Percentiles rank a stretch among this genome's conserved stretches.
Evolutionary conservation across 164 flowering plant species (phyloP).

Genomic region (Nymphaea thermarum): DNA sequence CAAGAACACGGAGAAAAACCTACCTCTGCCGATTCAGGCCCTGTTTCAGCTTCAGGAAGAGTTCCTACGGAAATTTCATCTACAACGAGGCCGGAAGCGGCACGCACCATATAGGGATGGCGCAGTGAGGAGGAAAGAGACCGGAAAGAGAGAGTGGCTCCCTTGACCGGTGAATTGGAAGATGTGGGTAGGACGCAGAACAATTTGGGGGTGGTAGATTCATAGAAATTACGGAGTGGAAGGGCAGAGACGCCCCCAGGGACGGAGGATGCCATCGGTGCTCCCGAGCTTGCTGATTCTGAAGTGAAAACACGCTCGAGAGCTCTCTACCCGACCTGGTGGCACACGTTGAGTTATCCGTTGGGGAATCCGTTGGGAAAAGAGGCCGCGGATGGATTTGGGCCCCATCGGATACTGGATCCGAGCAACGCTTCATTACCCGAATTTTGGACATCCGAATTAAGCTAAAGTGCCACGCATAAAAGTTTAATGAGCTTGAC

Average conservation of each 20-base stretch:
- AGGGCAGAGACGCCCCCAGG: conserved; percentile 33
- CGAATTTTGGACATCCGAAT: too few relatives aligned
- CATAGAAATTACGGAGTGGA: conserved; percentile 18
- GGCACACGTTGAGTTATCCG: too few relatives aligned
- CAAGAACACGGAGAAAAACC: too few relatives aligned
- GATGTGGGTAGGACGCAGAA: conserved; percentile 16
- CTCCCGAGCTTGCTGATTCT: too few relatives aligned
- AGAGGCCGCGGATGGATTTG: too few relatives aligned
- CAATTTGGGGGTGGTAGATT: conserved; percentile 19
- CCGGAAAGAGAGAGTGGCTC: conserved; percentile 2
- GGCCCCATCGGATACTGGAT: too few relatives aligned
- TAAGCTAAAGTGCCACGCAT: too few relatives aligned
- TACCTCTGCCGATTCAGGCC: background rate
- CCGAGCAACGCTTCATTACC: too few relatives aligned
- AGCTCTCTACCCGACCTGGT: too few relatives aligned
- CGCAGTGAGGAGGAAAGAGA: conserved; percentile 1
- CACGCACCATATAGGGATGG: conserved; percentile 25
- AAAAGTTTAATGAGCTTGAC: too few relatives aligned
- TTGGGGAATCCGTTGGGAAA: too few relatives aligned
- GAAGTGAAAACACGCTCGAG: too few relatives aligned
- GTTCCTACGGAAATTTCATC: conserved; percentile 2
- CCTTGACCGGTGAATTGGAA: conserved; percentile 12
- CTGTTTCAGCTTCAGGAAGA: conserved; percentile 4
- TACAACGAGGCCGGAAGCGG: conserved; percentile 58
- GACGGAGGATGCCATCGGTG: conserved; percentile 19